These are phyloP conservation scores for Astrephomene gubernaculifera DNA, from an alignment of 139 green algal species.

Conservation along the genomic window DNA sequence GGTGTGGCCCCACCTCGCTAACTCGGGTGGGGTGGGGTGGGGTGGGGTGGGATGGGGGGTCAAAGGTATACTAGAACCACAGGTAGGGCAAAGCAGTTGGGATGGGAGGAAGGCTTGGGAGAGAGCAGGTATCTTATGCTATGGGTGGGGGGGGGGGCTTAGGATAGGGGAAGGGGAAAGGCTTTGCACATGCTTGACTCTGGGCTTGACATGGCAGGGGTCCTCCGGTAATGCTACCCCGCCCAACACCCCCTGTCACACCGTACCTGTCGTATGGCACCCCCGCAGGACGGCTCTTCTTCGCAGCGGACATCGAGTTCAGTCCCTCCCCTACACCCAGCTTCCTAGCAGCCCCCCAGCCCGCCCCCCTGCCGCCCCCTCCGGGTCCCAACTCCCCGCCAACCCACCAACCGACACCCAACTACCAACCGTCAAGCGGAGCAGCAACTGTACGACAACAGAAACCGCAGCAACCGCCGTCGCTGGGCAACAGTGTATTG, in stretches of 20 bases:
- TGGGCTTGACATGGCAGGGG: background rate
- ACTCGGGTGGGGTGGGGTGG: constrained; percentile 4
- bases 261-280: background rate
- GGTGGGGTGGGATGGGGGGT: background rate
- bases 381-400: too few relatives aligned
- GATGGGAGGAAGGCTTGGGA: too few relatives aligned
- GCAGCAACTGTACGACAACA: too few relatives aligned
- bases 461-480: too few relatives aligned
- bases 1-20: constrained; percentile 26
- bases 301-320: constrained; percentile 46
- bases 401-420: too few relatives aligned
- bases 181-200: too few relatives aligned
- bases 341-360: background rate
- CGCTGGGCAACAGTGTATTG: too few relatives aligned
- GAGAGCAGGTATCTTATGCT: background rate
- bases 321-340: constrained; percentile 14
- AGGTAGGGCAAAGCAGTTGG: too few relatives aligned
- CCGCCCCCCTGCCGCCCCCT: too few relatives aligned
- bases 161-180: too few relatives aligned
- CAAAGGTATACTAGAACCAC: too few relatives aligned
- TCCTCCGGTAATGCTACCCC: background rate
- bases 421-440: too few relatives aligned
- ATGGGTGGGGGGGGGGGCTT: background rate
- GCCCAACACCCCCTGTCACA: background rate
- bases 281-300: constrained; percentile 32